A percentile compares a stretch with the other conserved stretches of the same genome.
These are phyloP conservation scores for Hansenula lynferdii DNA, from an alignment of 1,139 yeast genomes.

Conservation along the genomic window DNA sequence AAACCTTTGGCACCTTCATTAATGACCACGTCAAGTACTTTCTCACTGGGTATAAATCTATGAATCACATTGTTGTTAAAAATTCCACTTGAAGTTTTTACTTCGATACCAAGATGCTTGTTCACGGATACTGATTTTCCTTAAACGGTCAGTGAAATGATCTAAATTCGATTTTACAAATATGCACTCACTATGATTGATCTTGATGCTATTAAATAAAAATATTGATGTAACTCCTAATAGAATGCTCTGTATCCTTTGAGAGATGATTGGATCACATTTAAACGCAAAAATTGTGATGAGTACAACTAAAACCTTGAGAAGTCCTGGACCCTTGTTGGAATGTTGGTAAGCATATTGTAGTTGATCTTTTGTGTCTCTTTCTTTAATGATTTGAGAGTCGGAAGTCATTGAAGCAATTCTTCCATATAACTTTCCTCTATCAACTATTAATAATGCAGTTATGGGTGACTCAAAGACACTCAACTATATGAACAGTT, in stretches of 20 bases:
- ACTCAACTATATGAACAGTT: too few species aligned
- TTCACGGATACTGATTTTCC: slow-evolving; percentile 21
- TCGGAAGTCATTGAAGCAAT: too few species aligned
- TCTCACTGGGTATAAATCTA: slow-evolving; percentile 46
- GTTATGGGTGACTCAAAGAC: too few species aligned
- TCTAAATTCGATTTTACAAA: too few species aligned
- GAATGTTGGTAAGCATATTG: not conserved
- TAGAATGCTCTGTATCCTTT: not conserved
- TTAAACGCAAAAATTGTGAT: too few species aligned
- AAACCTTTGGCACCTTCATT: slow-evolving; percentile 66
- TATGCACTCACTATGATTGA: slow-evolving; percentile 1
- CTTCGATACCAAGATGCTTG: slow-evolving; percentile 28
- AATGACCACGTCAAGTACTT: slow-evolving; percentile 54
- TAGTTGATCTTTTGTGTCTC: slow-evolving; percentile 1
- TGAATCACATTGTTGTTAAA: slow-evolving; percentile 11
- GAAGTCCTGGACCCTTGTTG: not conserved
- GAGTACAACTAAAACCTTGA: not conserved
- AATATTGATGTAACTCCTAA: not conserved
- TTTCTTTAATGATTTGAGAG: not conserved
- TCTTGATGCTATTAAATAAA: not conserved
- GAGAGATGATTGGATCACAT: not conserved
- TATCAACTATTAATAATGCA: too few species aligned
- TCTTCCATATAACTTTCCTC: too few species aligned
- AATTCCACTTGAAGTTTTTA: slow-evolving; percentile 18
- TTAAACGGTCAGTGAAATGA: not conserved